phyloP scores from a whole-genome alignment of 495 filamentous ascomycete species.

The Aspergillus baeticus region DNA sequence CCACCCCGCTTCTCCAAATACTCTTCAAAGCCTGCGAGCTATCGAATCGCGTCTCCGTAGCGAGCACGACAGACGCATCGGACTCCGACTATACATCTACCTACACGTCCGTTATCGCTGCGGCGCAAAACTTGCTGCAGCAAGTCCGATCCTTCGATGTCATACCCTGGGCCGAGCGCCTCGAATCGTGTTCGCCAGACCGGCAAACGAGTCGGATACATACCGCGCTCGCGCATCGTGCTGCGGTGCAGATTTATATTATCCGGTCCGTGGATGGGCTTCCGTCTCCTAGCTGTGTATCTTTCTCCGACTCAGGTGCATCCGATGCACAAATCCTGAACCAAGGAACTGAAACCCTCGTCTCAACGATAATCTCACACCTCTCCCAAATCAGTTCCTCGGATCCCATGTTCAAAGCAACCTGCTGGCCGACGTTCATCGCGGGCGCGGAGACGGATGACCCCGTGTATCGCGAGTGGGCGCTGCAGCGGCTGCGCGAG shows the following conservation, averaged over 20 bases:
- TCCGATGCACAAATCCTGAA: too few species aligned
- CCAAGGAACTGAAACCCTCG: neutral
- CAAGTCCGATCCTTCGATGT: neutral
- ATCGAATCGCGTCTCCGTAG: slow-evolving; percentile 3
- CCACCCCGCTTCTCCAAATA: slow-evolving; percentile 6
- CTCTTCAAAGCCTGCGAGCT: slow-evolving; percentile 12
- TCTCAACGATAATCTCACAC: neutral
- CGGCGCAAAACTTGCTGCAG: neutral
- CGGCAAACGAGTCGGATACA: neutral
- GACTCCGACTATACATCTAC: too few species aligned
- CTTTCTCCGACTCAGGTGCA: too few species aligned
- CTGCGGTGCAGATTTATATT: slow-evolving; percentile 5
- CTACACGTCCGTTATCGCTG: too few species aligned
- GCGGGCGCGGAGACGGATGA: slow-evolving; percentile 9
- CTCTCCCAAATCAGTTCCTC: neutral
- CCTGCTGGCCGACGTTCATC: slow-evolving; percentile 14
- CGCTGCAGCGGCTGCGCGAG: neutral
- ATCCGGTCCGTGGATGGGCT: neutral
- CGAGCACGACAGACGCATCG: too few species aligned
- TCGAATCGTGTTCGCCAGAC: neutral
- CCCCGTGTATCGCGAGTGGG: neutral
- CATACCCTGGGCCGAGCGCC: neutral
- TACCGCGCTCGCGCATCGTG: neutral
- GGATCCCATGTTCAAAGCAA: slow-evolving; percentile 4
- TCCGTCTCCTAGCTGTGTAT: neutral